Evolutionary conservation across 495 filamentous ascomycete genomes (phyloP).

Genomic region (Podospora bellae-mahoneyi): DNA sequence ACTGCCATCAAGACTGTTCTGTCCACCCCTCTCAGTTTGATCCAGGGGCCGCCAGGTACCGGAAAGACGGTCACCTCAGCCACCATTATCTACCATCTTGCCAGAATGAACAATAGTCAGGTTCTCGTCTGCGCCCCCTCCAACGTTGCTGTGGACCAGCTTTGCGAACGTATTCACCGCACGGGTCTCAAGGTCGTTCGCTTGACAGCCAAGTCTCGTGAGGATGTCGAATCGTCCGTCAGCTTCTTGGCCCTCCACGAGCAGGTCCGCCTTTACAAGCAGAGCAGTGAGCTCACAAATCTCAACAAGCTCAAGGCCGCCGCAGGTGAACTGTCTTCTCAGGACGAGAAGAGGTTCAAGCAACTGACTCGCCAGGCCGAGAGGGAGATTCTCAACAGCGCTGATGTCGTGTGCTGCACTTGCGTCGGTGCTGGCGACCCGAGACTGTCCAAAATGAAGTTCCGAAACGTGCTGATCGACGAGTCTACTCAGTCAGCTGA

Average conservation of each 20-base stretch:
- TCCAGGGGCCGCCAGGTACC: constrained; percentile 94
- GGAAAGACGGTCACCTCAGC: constrained; percentile 99
- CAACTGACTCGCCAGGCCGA: constrained; percentile 89
- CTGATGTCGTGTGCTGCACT: constrained; percentile 98
- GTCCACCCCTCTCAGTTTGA: constrained; percentile 87
- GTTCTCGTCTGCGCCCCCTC: constrained; percentile 96
- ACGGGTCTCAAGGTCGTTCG: constrained; percentile 97
- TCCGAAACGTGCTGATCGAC: constrained; percentile 96
- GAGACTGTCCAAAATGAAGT: constrained; percentile 91
- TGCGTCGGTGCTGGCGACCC: constrained; percentile 98
- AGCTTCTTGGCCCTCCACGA: constrained; percentile 92
- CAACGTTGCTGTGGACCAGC: constrained; percentile 97
- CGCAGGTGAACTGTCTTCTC: constrained; percentile 85
- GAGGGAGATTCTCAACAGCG: constrained; percentile 90
- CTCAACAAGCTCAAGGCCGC: constrained; percentile 88
- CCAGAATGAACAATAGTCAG: constrained; percentile 91
- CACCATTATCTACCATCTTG: constrained; percentile 96
- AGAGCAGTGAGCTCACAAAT: constrained; percentile 87
- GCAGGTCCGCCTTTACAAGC: constrained; percentile 96
- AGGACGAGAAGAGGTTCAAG: constrained; percentile 98
- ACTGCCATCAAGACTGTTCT: constrained; percentile 95
- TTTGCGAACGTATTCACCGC: constrained; percentile 94
- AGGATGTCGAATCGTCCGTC: constrained; percentile 96
- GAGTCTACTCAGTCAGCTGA: constrained; percentile 99
- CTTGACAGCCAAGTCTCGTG: constrained; percentile 94